Evolutionary conservation across 768 basidiomycete species (phyloP).

Genomic region (Sistotremastrum niveocremeum): DNA sequence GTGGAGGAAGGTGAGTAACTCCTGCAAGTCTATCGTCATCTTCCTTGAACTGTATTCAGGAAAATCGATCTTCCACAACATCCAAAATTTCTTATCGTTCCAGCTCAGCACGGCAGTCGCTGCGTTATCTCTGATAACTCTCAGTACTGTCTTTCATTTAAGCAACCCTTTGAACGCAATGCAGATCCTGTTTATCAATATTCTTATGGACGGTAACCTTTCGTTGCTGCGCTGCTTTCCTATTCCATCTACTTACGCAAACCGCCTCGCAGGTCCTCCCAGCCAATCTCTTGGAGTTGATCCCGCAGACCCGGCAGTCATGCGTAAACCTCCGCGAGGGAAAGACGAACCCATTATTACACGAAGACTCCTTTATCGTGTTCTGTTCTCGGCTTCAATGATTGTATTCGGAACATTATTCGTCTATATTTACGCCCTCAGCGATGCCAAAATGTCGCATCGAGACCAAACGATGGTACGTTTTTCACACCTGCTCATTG

Average conservation of each 20-base stretch:
- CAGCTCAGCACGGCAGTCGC: constrained; percentile 97
- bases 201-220: constrained; percentile 83
- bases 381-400: constrained; percentile 85
- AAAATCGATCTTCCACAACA: constrained; percentile 98
- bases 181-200: constrained; percentile 99
- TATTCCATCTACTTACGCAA: constrained; percentile 2
- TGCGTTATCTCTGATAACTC: constrained; percentile 85
- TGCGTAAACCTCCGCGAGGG: constrained; percentile 84
- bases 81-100: constrained; percentile 95
- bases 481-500: constrained; percentile 3
- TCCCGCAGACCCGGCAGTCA: constrained; percentile 85
- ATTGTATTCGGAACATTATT: constrained; percentile 85
- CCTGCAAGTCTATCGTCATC: not conserved
- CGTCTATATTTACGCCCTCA: constrained; percentile 70
- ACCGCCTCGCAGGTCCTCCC: constrained; percentile 53
- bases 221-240: not conserved
- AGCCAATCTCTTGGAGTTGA: constrained; percentile 95
- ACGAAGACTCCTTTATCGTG: constrained; percentile 53
- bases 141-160: constrained; percentile 81
- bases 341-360: constrained; percentile 88
- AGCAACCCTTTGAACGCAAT: constrained; percentile 93
- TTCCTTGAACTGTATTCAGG: constrained; percentile 28
- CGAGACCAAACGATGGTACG: constrained; percentile 94
- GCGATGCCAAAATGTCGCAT: constrained; percentile 70
- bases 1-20: constrained; percentile 68